A percentile compares a stretch with the other conserved stretches of the same genome.
Evolutionary conservation across 208 protist genomes (phyloP).

Genomic region (Leishmania tarentolae): DNA sequence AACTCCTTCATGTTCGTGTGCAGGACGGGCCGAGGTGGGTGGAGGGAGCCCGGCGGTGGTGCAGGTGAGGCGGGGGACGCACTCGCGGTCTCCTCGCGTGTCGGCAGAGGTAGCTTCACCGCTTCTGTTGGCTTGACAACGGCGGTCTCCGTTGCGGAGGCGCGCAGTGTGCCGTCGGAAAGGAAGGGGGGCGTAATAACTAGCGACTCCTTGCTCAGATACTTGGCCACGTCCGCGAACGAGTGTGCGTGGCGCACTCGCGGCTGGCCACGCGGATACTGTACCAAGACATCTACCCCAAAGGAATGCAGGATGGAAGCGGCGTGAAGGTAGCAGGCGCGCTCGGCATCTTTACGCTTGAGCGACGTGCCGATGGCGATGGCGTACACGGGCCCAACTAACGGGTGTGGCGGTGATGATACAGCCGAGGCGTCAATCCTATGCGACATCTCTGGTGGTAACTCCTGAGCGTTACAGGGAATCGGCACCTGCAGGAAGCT

Average conservation of each 20-base stretch:
- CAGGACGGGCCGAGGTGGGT: slow-evolving; percentile 47
- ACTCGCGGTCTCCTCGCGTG: neutral
- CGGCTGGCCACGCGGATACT: slow-evolving; percentile 50
- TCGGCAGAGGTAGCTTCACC: neutral
- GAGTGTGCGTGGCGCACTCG: slow-evolving; percentile 26
- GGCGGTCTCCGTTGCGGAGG: neutral
- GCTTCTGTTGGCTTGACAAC: slow-evolving; percentile 1
- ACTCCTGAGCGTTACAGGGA: neutral
- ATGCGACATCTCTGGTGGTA: slow-evolving; percentile 8
- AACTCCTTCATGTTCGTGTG: slow-evolving; percentile 57
- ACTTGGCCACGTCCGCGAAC: slow-evolving; percentile 19
- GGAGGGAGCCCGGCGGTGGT: slow-evolving; percentile 13
- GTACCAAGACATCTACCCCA: slow-evolving; percentile 58
- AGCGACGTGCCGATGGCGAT: slow-evolving; percentile 73
- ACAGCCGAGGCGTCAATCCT: slow-evolving; percentile 5
- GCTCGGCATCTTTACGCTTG: slow-evolving; percentile 83
- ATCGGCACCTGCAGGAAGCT: slow-evolving; percentile 18
- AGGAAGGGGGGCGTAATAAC: slow-evolving; percentile 14
- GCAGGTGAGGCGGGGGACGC: neutral
- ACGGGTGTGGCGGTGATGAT: neutral
- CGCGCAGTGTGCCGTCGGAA: slow-evolving; percentile 10
- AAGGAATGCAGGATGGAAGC: slow-evolving; percentile 49
- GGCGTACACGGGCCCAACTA: slow-evolving; percentile 13
- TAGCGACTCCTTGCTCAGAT: slow-evolving; percentile 13
- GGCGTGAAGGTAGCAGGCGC: slow-evolving; percentile 82